Percentiles rank a stretch among this genome's conserved stretches.
Conservation (phyloP, 352 stramenopile species). For the Phytophthora litchii region DNA sequence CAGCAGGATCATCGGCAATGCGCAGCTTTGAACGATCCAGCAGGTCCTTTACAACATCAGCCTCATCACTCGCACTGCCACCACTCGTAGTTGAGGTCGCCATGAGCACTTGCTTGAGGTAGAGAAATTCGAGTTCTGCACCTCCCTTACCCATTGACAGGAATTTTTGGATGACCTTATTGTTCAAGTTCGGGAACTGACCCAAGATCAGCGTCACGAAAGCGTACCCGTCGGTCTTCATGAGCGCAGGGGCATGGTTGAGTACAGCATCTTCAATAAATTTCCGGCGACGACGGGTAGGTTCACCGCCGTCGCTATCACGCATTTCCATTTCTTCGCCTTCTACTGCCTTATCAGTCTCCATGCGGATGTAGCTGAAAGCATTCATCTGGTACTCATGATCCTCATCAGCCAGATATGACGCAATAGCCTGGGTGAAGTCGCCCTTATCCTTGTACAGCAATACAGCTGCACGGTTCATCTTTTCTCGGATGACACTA, state of each 20-base stretch:
- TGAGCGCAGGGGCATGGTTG: constrained; percentile 72
- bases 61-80: constrained; percentile 59
- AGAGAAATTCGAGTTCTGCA: constrained; percentile 80
- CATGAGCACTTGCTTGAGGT: constrained; percentile 82
- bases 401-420: constrained; percentile 81
- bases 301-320: constrained; percentile 39
- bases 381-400: constrained; percentile 84
- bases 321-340: constrained; percentile 44
- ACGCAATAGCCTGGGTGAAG: constrained; percentile 76
- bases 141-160: constrained; percentile 80
- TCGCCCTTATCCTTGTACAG: constrained; percentile 84
- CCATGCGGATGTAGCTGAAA: constrained; percentile 83
- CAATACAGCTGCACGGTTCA: constrained; percentile 85
- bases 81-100: constrained; percentile 55
- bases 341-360: constrained; percentile 57
- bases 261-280: constrained; percentile 83
- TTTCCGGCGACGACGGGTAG: constrained; percentile 55
- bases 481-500: constrained; percentile 76
- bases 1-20: constrained; percentile 78
- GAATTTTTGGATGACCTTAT: constrained; percentile 86
- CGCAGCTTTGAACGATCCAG: constrained; percentile 82
- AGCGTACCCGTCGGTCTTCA: constrained; percentile 89
- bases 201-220: constrained; percentile 90
- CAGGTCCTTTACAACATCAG: constrained; percentile 79
- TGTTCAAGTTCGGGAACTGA: constrained; percentile 87